phyloP scores from a whole-genome alignment of 805 yeast genomes.

The Candida argentea region DNA sequence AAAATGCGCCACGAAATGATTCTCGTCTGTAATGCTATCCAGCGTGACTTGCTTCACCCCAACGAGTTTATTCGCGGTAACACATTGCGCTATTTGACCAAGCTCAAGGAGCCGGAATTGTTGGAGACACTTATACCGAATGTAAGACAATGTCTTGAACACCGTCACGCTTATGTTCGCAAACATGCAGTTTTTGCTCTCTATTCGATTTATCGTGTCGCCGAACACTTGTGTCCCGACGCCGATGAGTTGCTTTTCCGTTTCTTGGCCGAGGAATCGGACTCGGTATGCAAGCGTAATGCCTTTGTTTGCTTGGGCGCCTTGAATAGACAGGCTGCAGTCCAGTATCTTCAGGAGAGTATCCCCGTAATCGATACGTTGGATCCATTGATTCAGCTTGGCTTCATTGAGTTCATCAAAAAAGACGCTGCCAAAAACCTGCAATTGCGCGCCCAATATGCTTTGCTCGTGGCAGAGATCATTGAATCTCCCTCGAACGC shows the following conservation, averaged over 20 bases:
- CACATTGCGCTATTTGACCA: conserved; percentile 83
- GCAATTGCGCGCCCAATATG: conserved; percentile 59
- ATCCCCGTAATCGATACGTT: conserved; percentile 47
- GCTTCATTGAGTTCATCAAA: conserved; percentile 85
- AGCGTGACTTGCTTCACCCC: conserved; percentile 95
- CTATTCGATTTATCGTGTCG: conserved; percentile 67
- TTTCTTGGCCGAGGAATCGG: conserved; percentile 74
- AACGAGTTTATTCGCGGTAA: conserved; percentile 95
- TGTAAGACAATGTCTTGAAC: conserved; percentile 82
- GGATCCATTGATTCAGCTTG: conserved; percentile 80
- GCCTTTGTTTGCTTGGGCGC: conserved; percentile 84
- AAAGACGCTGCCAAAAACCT: conserved; percentile 62
- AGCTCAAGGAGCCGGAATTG: conserved; percentile 85
- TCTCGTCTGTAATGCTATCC: conserved; percentile 94
- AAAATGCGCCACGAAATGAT: conserved; percentile 97
- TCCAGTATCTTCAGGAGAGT: conserved; percentile 69
- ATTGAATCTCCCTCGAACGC: conserved; percentile 60
- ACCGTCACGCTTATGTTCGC: conserved; percentile 96
- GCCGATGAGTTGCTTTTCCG: conserved; percentile 76
- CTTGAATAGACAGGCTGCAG: conserved; percentile 76
- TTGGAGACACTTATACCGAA: conserved; percentile 93
- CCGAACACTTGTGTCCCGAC: conserved; percentile 87
- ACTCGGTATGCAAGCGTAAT: conserved; percentile 89
- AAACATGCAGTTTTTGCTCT: conserved; percentile 94
- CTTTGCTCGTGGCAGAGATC: conserved; percentile 61